Conservation (phyloP, 306 rosid species). For the Prunus mongolica region DNA sequence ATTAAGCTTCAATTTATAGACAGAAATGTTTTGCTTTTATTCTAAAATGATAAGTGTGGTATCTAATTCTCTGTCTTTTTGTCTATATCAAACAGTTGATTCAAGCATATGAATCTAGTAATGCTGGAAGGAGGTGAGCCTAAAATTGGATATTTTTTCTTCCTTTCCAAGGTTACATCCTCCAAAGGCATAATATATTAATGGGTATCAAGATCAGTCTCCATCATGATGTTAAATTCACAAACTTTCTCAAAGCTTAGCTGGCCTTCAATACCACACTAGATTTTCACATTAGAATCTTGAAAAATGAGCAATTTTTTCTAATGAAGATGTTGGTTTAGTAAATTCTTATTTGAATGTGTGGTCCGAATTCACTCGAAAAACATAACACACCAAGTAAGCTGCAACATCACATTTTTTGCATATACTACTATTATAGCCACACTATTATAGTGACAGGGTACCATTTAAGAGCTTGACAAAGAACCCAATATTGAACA, state of each 20-base stretch:
- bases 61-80: not conserved
- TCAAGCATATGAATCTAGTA: not conserved
- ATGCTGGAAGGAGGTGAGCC: not conserved
- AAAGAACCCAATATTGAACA: not conserved
- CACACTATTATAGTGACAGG: no score
- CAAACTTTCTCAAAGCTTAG: not conserved
- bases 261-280: not conserved
- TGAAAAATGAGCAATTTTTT: not conserved
- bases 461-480: not conserved
- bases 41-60: constrained; percentile 26
- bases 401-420: not conserved
- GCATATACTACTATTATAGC: no score
- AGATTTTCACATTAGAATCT: not conserved
- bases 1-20: constrained; percentile 18
- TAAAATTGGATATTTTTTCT: not conserved
- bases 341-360: not conserved
- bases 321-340: not conserved
- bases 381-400: not conserved
- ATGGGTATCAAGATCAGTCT: not conserved
- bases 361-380: not conserved
- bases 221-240: not conserved
- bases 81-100: constrained; percentile 7
- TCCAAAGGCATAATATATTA: not conserved
- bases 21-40: not conserved
- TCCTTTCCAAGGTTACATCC: not conserved